Base-by-base conservation (phyloP, 345 rosid genomes). In the Salix koriyanagi region DNA sequence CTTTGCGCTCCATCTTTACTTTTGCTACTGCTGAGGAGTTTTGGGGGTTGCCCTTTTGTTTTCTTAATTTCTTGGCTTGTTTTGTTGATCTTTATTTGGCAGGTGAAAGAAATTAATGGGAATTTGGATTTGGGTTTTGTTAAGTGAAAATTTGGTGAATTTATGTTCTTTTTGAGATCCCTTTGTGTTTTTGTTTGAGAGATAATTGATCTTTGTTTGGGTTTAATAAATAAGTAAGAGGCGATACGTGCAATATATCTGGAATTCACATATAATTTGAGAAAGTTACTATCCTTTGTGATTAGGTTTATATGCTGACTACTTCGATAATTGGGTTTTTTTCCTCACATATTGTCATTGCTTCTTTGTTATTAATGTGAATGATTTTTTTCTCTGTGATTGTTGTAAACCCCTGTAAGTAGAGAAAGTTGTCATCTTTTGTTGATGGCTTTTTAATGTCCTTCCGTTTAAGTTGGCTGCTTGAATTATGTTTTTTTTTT, bases 11-110 rank as follows among this genome's bases (percentile, higher is more conserved):
- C 69, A 86, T 96, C 44, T 89, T 79, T 65, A 92, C 94, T 1
- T 94, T 96, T 62, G 76, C 90, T 3, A 82, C 97, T 16, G 94
- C 87, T 23, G 94, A 93, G 70, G 90, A 90, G 73, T 96, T 96
- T 73, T 92, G 98, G 97, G 82, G 98, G 99, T 96, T 65, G 10
- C 13, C 7, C 25, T 12, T 50, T 66, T 48, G 30, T 6, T 28
- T 60, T 46, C 19, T 70, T 37, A 5, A 2, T 69, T 70, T 58
- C 54, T 61, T 56, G 28, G 11, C 61, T 21, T 61, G 23, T 18
- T 67, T 67, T 67, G 11, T 6, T 41, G 30, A 39, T 19, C 44
- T 34, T 23, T 1, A 28, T 7, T 7, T 41, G 62, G 9, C 2
- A 23, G 46, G 30, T 16, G 56, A 42, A 21, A 21, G 56, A 34